Conservation (phyloP, 495 filamentous ascomycete species). For the Hypoxylon intermedium region DNA sequence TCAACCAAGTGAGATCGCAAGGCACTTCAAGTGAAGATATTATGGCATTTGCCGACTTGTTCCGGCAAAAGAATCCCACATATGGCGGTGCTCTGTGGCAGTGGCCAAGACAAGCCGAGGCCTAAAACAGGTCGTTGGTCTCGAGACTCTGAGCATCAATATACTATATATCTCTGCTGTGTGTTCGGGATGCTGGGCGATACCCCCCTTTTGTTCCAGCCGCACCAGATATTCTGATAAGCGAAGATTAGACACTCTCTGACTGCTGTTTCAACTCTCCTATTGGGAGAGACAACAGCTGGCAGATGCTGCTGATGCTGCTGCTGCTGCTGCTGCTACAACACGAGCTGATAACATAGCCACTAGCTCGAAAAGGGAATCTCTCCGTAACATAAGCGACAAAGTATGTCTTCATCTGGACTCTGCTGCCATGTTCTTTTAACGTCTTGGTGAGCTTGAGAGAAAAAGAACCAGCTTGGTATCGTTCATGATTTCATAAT, state of each 20-base stretch:
- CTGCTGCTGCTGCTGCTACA: constrained; percentile 32
- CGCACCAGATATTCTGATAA: constrained; percentile 15
- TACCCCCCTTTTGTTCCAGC: constrained; percentile 18
- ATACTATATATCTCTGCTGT: neutral
- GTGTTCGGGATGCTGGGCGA: constrained; percentile 1
- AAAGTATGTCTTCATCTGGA: constrained; percentile 5
- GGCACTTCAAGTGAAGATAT: constrained; percentile 29
- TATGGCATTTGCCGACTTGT: constrained; percentile 24
- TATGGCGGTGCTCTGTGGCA: constrained; percentile 33
- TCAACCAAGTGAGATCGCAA: constrained; percentile 26
- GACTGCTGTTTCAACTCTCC: constrained; percentile 20
- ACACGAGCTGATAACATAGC: constrained; percentile 28
- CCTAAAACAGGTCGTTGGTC: constrained; percentile 19
- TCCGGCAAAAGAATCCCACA: constrained; percentile 2
- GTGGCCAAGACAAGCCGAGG: constrained; percentile 24
- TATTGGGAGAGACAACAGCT: constrained; percentile 21
- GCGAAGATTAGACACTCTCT: constrained; percentile 11
- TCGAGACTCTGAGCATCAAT: constrained; percentile 8
- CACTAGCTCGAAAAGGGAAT: constrained; percentile 25
- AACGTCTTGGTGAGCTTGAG: neutral
- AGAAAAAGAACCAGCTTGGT: neutral
- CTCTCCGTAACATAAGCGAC: neutral
- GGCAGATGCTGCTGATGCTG: constrained; percentile 31
- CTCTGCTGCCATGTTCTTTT: neutral
- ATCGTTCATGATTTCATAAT: constrained; percentile 12